phyloP scores from a whole-genome alignment of 2,329 filamentous ascomycete species.

The Didymella exigua region DNA sequence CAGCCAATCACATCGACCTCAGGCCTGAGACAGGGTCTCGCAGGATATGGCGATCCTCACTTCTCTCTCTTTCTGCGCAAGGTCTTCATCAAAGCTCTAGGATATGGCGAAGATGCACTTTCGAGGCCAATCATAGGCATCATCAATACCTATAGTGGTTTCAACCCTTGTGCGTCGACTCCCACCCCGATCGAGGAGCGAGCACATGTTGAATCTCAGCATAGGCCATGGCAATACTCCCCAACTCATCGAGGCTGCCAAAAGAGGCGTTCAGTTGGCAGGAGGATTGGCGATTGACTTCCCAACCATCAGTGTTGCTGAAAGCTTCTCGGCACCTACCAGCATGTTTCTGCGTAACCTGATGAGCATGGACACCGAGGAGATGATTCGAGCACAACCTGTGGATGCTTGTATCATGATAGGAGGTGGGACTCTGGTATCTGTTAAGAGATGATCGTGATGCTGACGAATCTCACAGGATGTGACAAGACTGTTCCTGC shows the following conservation, averaged over 20 bases:
- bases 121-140: slow-evolving; percentile 75
- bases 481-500: slow-evolving; percentile 78
- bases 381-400: slow-evolving; percentile 76
- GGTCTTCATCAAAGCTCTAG: slow-evolving; percentile 77
- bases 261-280: slow-evolving; percentile 69
- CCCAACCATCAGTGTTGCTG: slow-evolving; percentile 73
- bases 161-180: slow-evolving; percentile 64
- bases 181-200: not conserved
- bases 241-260: slow-evolving; percentile 72
- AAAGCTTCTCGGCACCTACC: slow-evolving; percentile 71
- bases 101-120: slow-evolving; percentile 74
- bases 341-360: slow-evolving; percentile 77
- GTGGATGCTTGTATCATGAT: slow-evolving; percentile 71
- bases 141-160: slow-evolving; percentile 73
- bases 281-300: slow-evolving; percentile 75
- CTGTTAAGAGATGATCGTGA: not conserved
- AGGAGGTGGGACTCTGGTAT: slow-evolving; percentile 56
- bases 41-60: slow-evolving; percentile 74
- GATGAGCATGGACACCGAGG: slow-evolving; percentile 81
- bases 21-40: slow-evolving; percentile 68
- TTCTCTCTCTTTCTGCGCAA: slow-evolving; percentile 78
- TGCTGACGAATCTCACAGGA: slow-evolving; percentile 50
- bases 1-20: slow-evolving; percentile 55
- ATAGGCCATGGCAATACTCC: slow-evolving; percentile 70
- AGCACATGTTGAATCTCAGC: not conserved